Percentiles rank a stretch among this genome's conserved stretches.
Evolutionary conservation across 176 grass and related monocot species (phyloP).

Genomic region (Leersia perrieri): DNA sequence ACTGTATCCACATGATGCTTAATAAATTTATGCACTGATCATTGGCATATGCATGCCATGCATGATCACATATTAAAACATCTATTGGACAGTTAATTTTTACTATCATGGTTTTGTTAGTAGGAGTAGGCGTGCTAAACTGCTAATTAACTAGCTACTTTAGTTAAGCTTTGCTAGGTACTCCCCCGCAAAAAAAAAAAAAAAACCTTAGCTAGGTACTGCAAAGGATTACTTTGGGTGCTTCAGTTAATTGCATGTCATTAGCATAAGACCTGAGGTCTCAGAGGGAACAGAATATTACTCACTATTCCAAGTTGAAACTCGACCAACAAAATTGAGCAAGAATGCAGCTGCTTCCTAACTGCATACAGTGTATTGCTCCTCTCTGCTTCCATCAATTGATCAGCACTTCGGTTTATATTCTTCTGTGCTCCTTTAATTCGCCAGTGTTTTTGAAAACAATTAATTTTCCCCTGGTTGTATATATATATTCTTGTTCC

Average conservation of each 20-base stretch:
- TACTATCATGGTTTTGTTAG: background rate
- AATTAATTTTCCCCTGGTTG: background rate
- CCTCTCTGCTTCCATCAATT: background rate
- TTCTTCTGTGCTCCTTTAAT: constrained; percentile 11
- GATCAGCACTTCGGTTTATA: constrained; percentile 14
- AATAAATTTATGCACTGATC: background rate
- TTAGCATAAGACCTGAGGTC: background rate
- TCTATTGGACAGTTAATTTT: background rate
- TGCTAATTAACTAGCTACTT: background rate
- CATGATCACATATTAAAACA: background rate
- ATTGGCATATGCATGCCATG: background rate
- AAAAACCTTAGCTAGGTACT: background rate
- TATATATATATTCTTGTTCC: constrained; percentile 6
- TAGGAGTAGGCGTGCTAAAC: no score
- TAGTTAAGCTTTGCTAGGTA: background rate
- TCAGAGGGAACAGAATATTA: background rate
- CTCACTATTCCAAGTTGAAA: constrained; percentile 29
- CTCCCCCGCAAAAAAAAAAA: no score
- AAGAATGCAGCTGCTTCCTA: background rate
- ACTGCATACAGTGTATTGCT: constrained; percentile 13
- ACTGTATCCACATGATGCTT: background rate
- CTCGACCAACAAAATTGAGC: constrained; percentile 16
- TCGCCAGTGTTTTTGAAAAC: constrained; percentile 1
- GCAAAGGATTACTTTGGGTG: constrained; percentile 1
- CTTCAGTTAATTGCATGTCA: constrained; percentile 1